A percentile compares a stretch with the other conserved stretches of the same genome.
These are phyloP conservation scores for Leersia perrieri DNA, from an alignment of 176 grass and related monocot species.

Conservation along the genomic window DNA sequence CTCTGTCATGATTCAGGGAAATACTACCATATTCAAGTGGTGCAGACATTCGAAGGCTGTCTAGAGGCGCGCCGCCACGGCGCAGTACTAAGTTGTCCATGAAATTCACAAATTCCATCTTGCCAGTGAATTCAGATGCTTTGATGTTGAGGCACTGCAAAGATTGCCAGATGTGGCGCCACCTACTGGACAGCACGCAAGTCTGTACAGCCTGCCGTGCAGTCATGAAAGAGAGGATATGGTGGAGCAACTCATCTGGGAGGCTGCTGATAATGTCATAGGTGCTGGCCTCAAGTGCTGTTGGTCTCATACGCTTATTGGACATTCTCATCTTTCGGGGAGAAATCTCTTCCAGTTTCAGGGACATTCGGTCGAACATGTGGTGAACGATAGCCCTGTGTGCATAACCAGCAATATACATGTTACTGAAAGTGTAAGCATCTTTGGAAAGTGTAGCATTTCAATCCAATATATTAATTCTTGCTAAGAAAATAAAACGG, in stretches of 20 bases:
- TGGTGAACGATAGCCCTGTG: background rate
- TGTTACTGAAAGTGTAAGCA: background rate
- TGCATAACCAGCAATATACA: background rate
- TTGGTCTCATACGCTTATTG: background rate
- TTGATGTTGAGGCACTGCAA: background rate
- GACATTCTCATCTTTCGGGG: background rate
- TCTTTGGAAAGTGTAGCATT: background rate
- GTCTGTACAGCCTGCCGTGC: background rate
- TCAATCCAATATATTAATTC: background rate
- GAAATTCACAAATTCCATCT: background rate
- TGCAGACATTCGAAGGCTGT: background rate
- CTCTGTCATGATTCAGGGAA: background rate
- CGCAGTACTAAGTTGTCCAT: conserved; percentile 7
- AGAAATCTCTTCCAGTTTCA: background rate
- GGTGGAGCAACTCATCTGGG: background rate
- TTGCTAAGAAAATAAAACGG: background rate
- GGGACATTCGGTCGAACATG: background rate
- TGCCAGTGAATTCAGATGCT: background rate
- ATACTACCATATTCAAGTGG: background rate
- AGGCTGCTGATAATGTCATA: conserved; percentile 10
- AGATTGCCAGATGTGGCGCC: background rate
- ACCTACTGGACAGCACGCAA: background rate
- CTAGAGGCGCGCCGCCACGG: background rate
- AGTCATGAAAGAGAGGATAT: conserved; percentile 14
- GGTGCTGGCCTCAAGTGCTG: background rate